Percentiles rank a stretch among this genome's conserved stretches.
Conservation (phyloP, 257 asterid genomes). For the Solanum bulbocastanum region DNA sequence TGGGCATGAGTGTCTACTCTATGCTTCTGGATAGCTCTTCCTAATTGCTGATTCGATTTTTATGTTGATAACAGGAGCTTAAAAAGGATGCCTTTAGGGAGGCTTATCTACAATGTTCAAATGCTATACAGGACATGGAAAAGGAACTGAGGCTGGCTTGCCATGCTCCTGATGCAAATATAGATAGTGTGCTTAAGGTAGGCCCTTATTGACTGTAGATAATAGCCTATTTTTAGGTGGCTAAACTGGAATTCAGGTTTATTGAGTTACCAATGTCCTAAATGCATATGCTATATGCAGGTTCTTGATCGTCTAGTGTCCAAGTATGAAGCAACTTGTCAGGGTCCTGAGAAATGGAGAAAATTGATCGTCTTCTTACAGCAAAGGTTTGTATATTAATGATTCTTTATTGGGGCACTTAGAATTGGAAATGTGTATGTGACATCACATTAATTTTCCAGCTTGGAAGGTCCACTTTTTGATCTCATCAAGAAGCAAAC, state of each 20-base stretch:
- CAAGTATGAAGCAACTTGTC: conserved; percentile 71
- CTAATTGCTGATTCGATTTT: conserved; percentile 4
- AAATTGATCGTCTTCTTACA: conserved; percentile 62
- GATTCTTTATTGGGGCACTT: neutral
- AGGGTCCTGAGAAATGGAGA: conserved; percentile 97
- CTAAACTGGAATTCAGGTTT: neutral
- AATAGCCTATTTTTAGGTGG: neutral
- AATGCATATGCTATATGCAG: conserved; percentile 23
- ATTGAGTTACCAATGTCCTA: neutral
- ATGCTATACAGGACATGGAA: conserved; percentile 74
- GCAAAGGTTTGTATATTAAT: conserved; percentile 53
- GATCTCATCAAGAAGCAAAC: conserved; percentile 80
- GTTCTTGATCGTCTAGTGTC: conserved; percentile 70
- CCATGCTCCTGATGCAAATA: conserved; percentile 69
- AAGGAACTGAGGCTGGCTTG: conserved; percentile 82
- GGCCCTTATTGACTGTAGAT: neutral
- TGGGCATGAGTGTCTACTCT: neutral
- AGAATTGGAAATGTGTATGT: neutral
- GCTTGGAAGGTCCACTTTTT: conserved; percentile 89
- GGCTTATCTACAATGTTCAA: conserved; percentile 69
- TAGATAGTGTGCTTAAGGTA: conserved; percentile 70
- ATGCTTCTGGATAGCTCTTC: neutral
- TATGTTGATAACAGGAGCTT: conserved; percentile 56
- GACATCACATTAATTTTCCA: conserved; percentile 17
- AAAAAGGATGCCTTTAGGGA: conserved; percentile 90